Evolutionary conservation across 345 rosid species (phyloP), one percentile per base, ranked within the genome.

Genomic region (Sisymbrium altissimum): DNA sequence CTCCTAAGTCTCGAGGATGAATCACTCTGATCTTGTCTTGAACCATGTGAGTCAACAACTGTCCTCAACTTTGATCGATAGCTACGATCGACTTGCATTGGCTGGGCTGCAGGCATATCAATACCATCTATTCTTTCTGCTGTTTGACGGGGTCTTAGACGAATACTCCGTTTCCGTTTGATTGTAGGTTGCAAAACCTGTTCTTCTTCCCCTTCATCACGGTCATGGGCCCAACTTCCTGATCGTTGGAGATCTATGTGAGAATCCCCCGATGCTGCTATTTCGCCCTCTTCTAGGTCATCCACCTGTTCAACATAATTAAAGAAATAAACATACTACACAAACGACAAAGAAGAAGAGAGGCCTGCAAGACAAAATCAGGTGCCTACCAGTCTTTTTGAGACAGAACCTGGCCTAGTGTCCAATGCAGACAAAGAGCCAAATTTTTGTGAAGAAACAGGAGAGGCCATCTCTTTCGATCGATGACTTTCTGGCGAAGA

Each of bases 211-310:
- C 89, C 97, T 82, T 90, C 98, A 29, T 90, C 98, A 3, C 92
- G 96, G 59, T 90, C 98, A 76, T 89, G 96, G 59, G 85, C 84
- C 98, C 93, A 90, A 84, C 95, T 96, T 80, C 90, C 97, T 67
- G 99, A 96, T 73, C 86, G 96, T 78, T 86, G 97, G 77, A 73
- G 94, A 57, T 92, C 98, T 81, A 85, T 61, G 80, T 89, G 97
- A 79, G 98, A 92, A 77, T 92, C 99, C 81, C 88, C 96, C 19
- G 99, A 95, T 39, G 85, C 73, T n/a, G 87, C 99, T 70, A 96
- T 92, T 82, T 96, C 99, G 66, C 99, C 99, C 70, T 96, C 99
- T 82, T 96, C 99, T 45, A 96, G 83, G 44, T 96, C 99, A 83
- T 96, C 96, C 23, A 79, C 71, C 99, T 96, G 89, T 73, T 72